Conservation (phyloP, 768 basidiomycete species). For the Mycena maculata region DNA sequence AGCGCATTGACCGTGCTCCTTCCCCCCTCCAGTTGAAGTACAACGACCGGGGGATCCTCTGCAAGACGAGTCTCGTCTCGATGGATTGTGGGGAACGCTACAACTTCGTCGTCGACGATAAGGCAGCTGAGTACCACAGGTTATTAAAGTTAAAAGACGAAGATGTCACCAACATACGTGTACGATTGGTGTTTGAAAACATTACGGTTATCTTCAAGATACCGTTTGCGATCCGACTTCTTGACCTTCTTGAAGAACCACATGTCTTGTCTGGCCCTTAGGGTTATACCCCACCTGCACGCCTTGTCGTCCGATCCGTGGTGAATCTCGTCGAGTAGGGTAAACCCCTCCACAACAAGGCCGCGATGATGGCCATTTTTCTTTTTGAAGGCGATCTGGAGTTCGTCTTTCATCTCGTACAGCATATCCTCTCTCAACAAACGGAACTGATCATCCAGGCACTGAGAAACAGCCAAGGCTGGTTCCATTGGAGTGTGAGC, state of each 20-base stretch:
- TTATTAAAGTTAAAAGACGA: not conserved
- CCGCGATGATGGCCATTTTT: slow-evolving; percentile 53
- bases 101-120: slow-evolving; percentile 57
- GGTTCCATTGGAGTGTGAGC: slow-evolving; percentile 56
- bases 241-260: slow-evolving; percentile 50
- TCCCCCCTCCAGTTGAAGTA: slow-evolving; percentile 64
- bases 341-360: slow-evolving; percentile 50
- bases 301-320: slow-evolving; percentile 25
- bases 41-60: slow-evolving; percentile 59
- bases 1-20: slow-evolving; percentile 53
- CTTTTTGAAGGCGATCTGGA: slow-evolving; percentile 53
- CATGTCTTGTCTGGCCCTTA: slow-evolving; percentile 51
- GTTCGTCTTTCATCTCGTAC: slow-evolving; percentile 66
- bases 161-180: slow-evolving; percentile 34
- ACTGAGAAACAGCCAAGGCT: slow-evolving; percentile 53
- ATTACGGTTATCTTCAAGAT: slow-evolving; percentile 52
- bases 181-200: slow-evolving; percentile 66
- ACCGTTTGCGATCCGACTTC: slow-evolving; percentile 50
- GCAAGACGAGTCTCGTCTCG: slow-evolving; percentile 66
- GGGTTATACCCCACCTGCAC: slow-evolving; percentile 55
- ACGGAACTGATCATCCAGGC: slow-evolving; percentile 74
- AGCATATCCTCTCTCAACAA: slow-evolving; percentile 74
- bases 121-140: slow-evolving; percentile 48
- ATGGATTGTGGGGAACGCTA: slow-evolving; percentile 64
- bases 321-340: slow-evolving; percentile 43